phyloP scores from a whole-genome alignment of 2,329 filamentous ascomycete genomes.

The Lachnellula occidentalis region DNA sequence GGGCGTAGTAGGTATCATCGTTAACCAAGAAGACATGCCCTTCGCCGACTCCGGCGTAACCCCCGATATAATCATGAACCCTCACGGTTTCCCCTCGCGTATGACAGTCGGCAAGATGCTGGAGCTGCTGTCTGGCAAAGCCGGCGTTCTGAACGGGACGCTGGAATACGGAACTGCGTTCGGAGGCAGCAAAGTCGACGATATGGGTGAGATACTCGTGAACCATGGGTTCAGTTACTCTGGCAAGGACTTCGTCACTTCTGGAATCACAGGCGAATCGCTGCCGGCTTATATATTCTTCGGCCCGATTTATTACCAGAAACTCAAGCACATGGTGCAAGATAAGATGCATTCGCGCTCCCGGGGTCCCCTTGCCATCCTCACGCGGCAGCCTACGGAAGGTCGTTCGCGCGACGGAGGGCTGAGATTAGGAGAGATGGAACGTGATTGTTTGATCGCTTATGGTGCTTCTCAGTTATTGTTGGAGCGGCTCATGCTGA shows the following conservation, averaged over 20 bases:
- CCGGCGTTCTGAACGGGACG: slow-evolving; percentile 76
- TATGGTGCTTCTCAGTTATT: slow-evolving; percentile 92
- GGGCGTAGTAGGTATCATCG: slow-evolving; percentile 94
- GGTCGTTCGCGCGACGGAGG: slow-evolving; percentile 90
- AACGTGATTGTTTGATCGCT: slow-evolving; percentile 94
- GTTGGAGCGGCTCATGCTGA: slow-evolving; percentile 90
- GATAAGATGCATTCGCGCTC: slow-evolving; percentile 99
- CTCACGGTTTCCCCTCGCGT: slow-evolving; percentile 97
- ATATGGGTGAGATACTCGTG: slow-evolving; percentile 82
- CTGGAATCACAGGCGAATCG: slow-evolving; percentile 88
- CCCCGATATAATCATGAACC: slow-evolving; percentile 99
- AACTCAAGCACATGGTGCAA: slow-evolving; percentile 99
- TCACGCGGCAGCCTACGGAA: slow-evolving; percentile 94
- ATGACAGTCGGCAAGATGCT: slow-evolving; percentile 99
- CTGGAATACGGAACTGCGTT: slow-evolving; percentile 89
- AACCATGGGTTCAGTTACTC: slow-evolving; percentile 91
- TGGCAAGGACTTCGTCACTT: slow-evolving; percentile 95
- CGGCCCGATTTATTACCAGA: slow-evolving; percentile 98
- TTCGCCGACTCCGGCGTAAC: slow-evolving; percentile 86
- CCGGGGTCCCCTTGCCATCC: slow-evolving; percentile 80
- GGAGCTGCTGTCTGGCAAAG: slow-evolving; percentile 91
- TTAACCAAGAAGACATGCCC: slow-evolving; percentile 93
- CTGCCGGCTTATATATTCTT: slow-evolving; percentile 97
- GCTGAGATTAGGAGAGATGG: slow-evolving; percentile 94
- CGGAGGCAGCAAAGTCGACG: slow-evolving; percentile 76